Percentiles rank a stretch among this genome's conserved stretches.
Evolutionary conservation across 2,329 filamentous ascomycete species (phyloP).

Genomic region (Talaromyces sp.): DNA sequence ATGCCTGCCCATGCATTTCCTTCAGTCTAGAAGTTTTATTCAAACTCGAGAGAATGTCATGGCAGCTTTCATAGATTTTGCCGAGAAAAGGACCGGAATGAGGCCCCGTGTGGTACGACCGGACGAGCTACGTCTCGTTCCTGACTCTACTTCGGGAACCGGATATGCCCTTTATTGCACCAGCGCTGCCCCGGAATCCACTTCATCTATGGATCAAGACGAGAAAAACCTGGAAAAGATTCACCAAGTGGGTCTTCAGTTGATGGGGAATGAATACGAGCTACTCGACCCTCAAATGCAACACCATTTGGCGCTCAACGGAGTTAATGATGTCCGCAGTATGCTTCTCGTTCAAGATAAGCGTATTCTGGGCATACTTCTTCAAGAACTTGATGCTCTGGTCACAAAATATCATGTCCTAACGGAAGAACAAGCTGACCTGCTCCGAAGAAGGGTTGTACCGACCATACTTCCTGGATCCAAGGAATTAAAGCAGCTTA

Average conservation of each 20-base stretch:
- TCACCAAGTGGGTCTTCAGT: slow-evolving; percentile 14
- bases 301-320: slow-evolving; percentile 17
- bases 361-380: slow-evolving; percentile 26
- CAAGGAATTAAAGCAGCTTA: neutral
- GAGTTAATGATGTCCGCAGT: slow-evolving; percentile 27
- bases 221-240: neutral
- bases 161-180: slow-evolving; percentile 26
- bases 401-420: neutral
- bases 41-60: slow-evolving; percentile 33
- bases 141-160: slow-evolving; percentile 16
- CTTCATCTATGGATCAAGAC: neutral
- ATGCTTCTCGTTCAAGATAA: slow-evolving; percentile 27
- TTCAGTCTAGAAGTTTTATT: slow-evolving; percentile 24
- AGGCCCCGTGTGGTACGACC: slow-evolving; percentile 31
- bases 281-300: slow-evolving; percentile 17
- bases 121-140: slow-evolving; percentile 27
- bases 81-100: slow-evolving; percentile 19
- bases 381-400: slow-evolving; percentile 13
- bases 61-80: neutral
- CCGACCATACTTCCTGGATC: neutral
- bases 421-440: slow-evolving; percentile 1
- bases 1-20: slow-evolving; percentile 27
- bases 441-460: neutral
- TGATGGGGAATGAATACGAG: slow-evolving; percentile 22
- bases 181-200: neutral